Percentiles rank a stretch among this genome's conserved stretches.
These are phyloP conservation scores for Atractiella rhizophila DNA, from an alignment of 768 basidiomycete species.

Conservation along the genomic window DNA sequence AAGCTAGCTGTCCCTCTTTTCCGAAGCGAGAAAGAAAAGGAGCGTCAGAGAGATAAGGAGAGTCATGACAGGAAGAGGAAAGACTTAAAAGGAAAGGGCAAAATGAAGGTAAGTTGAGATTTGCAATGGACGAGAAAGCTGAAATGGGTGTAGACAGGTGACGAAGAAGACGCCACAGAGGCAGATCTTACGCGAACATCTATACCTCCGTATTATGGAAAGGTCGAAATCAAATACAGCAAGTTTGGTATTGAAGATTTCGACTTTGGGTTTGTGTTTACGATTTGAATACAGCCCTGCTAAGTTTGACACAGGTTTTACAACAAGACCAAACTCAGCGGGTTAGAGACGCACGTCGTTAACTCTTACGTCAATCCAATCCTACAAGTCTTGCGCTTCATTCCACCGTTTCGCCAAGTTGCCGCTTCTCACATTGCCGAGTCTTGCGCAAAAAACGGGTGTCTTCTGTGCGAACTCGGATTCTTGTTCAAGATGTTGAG, in stretches of 20 bases:
- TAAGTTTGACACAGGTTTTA: conserved; percentile 39
- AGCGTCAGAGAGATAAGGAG: conserved; percentile 22
- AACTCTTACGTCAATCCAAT: conserved; percentile 90
- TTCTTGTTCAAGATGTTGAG: conserved; percentile 88
- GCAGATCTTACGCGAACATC: conserved; percentile 5
- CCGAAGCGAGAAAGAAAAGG: conserved; percentile 58
- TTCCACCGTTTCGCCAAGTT: conserved; percentile 43
- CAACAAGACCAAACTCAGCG: conserved; percentile 70
- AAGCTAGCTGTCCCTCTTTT: conserved; percentile 30
- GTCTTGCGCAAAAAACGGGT: conserved; percentile 69
- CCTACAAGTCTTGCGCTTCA: conserved; percentile 73
- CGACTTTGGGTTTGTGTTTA: conserved; percentile 51
- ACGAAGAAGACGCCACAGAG: conserved; percentile 6
- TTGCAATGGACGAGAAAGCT: background rate
- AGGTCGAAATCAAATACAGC: conserved; percentile 91
- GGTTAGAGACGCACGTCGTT: conserved; percentile 83
- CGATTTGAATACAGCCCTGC: too few relatives aligned
- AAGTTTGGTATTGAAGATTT: conserved; percentile 98
- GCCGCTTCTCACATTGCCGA: conserved; percentile 81
- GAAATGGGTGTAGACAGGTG: background rate
- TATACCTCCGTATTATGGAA: conserved; percentile 57
- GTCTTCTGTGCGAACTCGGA: conserved; percentile 78
- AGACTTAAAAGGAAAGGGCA: background rate
- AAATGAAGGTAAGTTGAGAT: background rate
- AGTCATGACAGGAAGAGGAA: background rate